phyloP scores from a whole-genome alignment of 768 basidiomycete genomes.

The Pleurotus tuber-regium region DNA sequence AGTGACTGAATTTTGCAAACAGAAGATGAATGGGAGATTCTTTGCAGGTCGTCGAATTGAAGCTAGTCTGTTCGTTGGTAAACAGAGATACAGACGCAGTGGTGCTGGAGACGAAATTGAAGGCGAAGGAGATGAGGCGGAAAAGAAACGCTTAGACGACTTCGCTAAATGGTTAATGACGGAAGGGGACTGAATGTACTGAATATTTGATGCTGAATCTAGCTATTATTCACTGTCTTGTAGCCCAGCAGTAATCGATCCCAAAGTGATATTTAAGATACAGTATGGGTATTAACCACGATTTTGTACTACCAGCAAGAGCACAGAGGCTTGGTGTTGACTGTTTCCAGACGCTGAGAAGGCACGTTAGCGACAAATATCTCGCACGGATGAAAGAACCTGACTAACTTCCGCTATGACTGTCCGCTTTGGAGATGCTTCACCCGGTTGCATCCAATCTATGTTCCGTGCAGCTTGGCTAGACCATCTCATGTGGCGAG shows the following conservation, averaged over 20 bases:
- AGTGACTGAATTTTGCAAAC: constrained; percentile 5
- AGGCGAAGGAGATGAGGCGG: constrained; percentile 67
- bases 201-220: constrained; percentile 5
- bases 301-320: constrained; percentile 58
- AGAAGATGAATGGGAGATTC: constrained; percentile 96
- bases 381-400: not conserved
- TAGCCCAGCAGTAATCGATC: too few relatives aligned
- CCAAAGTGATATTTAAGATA: constrained; percentile 11
- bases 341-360: constrained; percentile 67
- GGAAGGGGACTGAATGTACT: constrained; percentile 58
- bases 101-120: constrained; percentile 64
- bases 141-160: constrained; percentile 82
- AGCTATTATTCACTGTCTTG: not conserved
- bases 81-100: constrained; percentile 76
- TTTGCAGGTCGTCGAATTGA: constrained; percentile 84
- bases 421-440: constrained; percentile 45
- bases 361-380: not conserved
- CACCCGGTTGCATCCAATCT: constrained; percentile 46
- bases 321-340: constrained; percentile 66
- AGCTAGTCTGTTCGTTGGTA: constrained; percentile 79
- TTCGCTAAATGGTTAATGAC: constrained; percentile 87
- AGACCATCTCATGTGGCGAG: constrained; percentile 27
- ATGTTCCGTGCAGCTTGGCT: constrained; percentile 33
- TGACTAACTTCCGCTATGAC: constrained; percentile 71
- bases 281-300: constrained; percentile 10